Evolutionary conservation across 1,284 basidiomycete species (phyloP).

Genomic region (Ustilago trichophora): DNA sequence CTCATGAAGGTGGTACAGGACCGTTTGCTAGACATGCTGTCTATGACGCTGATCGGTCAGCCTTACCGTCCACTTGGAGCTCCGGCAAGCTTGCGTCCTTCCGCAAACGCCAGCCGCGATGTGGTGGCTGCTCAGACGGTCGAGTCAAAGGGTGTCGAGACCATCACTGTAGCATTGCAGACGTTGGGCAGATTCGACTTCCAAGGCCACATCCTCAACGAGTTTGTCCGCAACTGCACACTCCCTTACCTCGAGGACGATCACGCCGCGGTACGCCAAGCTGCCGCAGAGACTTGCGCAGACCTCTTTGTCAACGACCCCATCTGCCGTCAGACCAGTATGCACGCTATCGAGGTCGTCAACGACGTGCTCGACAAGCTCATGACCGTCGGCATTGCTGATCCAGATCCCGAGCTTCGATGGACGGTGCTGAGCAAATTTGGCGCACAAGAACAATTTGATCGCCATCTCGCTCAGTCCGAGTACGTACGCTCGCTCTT

Average conservation of each 20-base stretch:
- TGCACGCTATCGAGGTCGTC: constrained; percentile 95
- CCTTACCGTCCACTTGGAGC: constrained; percentile 63
- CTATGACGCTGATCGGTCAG: constrained; percentile 59
- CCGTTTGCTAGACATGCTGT: constrained; percentile 66
- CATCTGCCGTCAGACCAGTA: constrained; percentile 94
- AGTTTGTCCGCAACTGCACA: constrained; percentile 92
- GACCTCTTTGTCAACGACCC: constrained; percentile 89
- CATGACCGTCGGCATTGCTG: constrained; percentile 94
- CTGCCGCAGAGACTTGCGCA: constrained; percentile 92
- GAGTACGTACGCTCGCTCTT: constrained; percentile 97
- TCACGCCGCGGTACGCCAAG: constrained; percentile 83
- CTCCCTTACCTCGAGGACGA: constrained; percentile 95
- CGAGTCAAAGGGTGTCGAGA: constrained; percentile 73
- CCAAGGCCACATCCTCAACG: constrained; percentile 84
- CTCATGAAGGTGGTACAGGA: constrained; percentile 92
- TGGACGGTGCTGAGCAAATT: constrained; percentile 79
- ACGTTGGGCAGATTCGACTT: constrained; percentile 96
- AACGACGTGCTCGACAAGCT: constrained; percentile 98
- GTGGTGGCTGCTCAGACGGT: constrained; percentile 64
- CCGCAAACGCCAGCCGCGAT: constrained; percentile 41
- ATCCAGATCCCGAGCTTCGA: constrained; percentile 72
- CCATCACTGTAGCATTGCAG: constrained; percentile 83
- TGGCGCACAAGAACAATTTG: constrained; percentile 92
- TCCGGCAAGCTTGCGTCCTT: constrained; percentile 28
- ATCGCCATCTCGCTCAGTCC: constrained; percentile 97